These are phyloP conservation scores for Hanseniaspora valbyensis DNA, from an alignment of 805 yeast genomes.

Conservation along the genomic window DNA sequence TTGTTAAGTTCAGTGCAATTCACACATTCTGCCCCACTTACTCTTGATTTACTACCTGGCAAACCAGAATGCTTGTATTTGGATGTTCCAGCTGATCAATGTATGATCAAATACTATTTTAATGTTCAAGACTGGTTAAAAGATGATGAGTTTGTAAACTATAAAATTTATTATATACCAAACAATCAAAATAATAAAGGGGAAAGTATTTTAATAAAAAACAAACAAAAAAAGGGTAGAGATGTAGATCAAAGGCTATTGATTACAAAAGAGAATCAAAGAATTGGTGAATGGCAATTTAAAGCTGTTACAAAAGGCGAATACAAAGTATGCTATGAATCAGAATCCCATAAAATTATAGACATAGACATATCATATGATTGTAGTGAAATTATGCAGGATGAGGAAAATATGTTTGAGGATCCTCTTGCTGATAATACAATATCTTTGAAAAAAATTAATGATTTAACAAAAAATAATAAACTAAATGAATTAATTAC, in stretches of 20 bases:
- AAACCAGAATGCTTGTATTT: conserved; percentile 25
- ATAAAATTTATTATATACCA: conserved; percentile 28
- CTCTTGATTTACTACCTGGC: conserved; percentile 23
- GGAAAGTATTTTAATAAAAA: neutral
- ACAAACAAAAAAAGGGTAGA: conserved; percentile 1
- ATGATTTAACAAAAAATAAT: conserved; percentile 18
- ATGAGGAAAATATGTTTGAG: conserved; percentile 12
- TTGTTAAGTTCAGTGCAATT: neutral
- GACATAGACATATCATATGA: conserved; percentile 57
- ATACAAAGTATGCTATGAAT: conserved; percentile 76
- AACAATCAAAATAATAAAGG: conserved; percentile 24
- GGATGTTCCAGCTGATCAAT: conserved; percentile 50
- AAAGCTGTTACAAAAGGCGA: conserved; percentile 60
- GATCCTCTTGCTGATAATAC: conserved; percentile 15
- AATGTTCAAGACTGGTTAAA: conserved; percentile 25
- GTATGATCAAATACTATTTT: conserved; percentile 33
- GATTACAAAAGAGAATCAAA: conserved; percentile 46
- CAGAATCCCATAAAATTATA: conserved; percentile 71
- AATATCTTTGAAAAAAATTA: conserved; percentile 19
- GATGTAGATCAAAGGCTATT: conserved; percentile 48
- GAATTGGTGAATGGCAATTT: conserved; percentile 73
- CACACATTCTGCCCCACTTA: conserved; percentile 21
- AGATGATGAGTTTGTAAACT: conserved; percentile 21
- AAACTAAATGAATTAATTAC: conserved; percentile 24
- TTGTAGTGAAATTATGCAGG: conserved; percentile 25